phyloP scores from a whole-genome alignment of 2,329 filamentous ascomycete genomes.

The Aspergillus amoenus region DNA sequence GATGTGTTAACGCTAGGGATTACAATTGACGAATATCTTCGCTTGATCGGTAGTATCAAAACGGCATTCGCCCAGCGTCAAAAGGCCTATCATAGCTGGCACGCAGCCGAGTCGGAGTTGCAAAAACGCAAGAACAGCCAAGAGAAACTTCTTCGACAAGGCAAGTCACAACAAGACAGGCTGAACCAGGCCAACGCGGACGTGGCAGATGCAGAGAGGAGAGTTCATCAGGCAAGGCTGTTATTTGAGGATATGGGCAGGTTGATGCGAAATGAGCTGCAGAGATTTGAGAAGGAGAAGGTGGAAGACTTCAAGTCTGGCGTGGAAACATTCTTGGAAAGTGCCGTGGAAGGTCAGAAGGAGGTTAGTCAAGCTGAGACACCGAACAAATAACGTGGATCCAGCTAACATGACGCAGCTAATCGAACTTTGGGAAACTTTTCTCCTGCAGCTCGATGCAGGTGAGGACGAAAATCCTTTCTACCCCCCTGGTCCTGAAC shows the following conservation, averaged over 20 bases:
- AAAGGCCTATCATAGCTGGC: slow-evolving; percentile 94
- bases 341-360: slow-evolving; percentile 96
- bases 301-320: slow-evolving; percentile 99
- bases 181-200: slow-evolving; percentile 90
- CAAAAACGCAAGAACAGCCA: slow-evolving; percentile 85
- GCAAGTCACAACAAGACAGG: slow-evolving; percentile 92
- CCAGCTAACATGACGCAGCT: slow-evolving; percentile 48
- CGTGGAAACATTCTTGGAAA: slow-evolving; percentile 95
- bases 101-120: slow-evolving; percentile 82
- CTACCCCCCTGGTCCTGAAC: slow-evolving; percentile 32
- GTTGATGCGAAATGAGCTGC: slow-evolving; percentile 85
- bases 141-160: slow-evolving; percentile 92
- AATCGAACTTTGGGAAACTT: slow-evolving; percentile 96
- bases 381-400: not conserved
- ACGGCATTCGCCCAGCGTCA: slow-evolving; percentile 88
- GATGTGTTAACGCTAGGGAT: slow-evolving; percentile 95
- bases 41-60: slow-evolving; percentile 92
- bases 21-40: slow-evolving; percentile 97
- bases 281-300: slow-evolving; percentile 94
- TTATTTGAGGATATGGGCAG: slow-evolving; percentile 97
- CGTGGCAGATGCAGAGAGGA: slow-evolving; percentile 90
- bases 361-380: slow-evolving; percentile 63
- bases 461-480: slow-evolving; percentile 72
- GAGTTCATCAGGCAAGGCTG: slow-evolving; percentile 83
- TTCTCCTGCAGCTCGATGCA: slow-evolving; percentile 90